These are phyloP conservation scores for Tetrastigma voinierianum DNA, from an alignment of 164 flowering plant genomes.

Conservation along the genomic window DNA sequence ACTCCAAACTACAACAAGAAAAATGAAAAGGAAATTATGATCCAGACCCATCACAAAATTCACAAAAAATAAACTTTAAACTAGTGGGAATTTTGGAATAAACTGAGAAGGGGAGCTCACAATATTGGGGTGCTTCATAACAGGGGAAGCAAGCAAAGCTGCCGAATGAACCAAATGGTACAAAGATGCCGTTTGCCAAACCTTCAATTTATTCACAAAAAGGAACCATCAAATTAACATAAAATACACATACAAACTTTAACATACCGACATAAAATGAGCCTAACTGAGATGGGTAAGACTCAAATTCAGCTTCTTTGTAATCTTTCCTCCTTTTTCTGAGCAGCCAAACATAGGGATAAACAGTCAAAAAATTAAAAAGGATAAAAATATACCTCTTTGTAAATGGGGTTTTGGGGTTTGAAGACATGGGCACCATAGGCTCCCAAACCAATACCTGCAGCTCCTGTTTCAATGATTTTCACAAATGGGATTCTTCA, in stretches of 20 bases:
- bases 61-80: neutral
- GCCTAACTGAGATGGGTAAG: neutral
- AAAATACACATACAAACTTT: too few species aligned
- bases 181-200: constrained; percentile 91
- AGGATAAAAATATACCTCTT: constrained; percentile 46
- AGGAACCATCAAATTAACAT: too few species aligned
- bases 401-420: constrained; percentile 77
- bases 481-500: constrained; percentile 1
- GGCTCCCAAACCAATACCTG: constrained; percentile 86
- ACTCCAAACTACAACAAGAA: constrained; percentile 79
- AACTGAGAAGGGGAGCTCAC: constrained; percentile 36
- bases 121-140: constrained; percentile 63
- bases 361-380: neutral
- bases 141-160: constrained; percentile 81
- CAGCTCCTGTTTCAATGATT: constrained; percentile 50
- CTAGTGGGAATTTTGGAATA: neutral
- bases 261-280: too few species aligned
- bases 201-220: constrained; percentile 35
- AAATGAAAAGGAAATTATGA: constrained; percentile 10
- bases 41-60: constrained; percentile 1
- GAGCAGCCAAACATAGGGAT: too few species aligned
- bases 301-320: neutral
- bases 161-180: constrained; percentile 96
- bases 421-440: constrained; percentile 89
- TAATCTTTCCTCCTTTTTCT: too few species aligned